A percentile compares a stretch with the other conserved stretches of the same genome.
Evolutionary conservation across 768 basidiomycete genomes (phyloP).

Genomic region (Hypsizygus marmoreus): DNA sequence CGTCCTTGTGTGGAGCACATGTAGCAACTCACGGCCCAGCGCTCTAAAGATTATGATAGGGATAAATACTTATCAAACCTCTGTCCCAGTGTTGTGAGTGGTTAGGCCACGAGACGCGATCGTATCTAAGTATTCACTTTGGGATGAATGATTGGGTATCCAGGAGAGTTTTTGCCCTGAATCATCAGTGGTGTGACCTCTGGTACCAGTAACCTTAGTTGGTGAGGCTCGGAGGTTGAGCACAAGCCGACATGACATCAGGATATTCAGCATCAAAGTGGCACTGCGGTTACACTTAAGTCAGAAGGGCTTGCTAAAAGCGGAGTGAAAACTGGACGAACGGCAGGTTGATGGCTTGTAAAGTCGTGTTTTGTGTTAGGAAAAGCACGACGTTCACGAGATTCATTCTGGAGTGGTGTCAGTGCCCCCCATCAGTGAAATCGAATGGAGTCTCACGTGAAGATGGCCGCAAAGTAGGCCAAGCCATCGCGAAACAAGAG

Average conservation of each 20-base stretch:
- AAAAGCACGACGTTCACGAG: slow-evolving; percentile 24
- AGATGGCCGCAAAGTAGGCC: slow-evolving; percentile 26
- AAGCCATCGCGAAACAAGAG: slow-evolving; percentile 20
- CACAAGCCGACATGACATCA: slow-evolving; percentile 25
- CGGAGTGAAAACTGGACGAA: slow-evolving; percentile 5
- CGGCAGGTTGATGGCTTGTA: slow-evolving; percentile 24
- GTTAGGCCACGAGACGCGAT: too few species aligned
- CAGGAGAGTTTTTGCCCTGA: too few species aligned
- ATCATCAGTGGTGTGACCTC: too few species aligned
- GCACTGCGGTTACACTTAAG: slow-evolving; percentile 8
- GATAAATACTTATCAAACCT: too few species aligned
- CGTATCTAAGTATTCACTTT: too few species aligned
- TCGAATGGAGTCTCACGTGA: slow-evolving; percentile 5
- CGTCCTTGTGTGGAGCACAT: too few species aligned
- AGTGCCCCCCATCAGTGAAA: not conserved
- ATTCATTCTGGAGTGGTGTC: slow-evolving; percentile 20
- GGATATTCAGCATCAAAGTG: slow-evolving; percentile 24
- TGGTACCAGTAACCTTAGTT: too few species aligned
- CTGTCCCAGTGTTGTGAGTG: too few species aligned
- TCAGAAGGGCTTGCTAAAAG: not conserved
- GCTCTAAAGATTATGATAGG: too few species aligned
- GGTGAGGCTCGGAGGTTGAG: slow-evolving; percentile 23
- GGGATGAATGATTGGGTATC: too few species aligned
- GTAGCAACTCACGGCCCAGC: too few species aligned
- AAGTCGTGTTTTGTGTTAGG: slow-evolving; percentile 9